Base-by-base conservation (phyloP, 192 early-diverging fungal species). In the Umbelopsis isabellina region DNA sequence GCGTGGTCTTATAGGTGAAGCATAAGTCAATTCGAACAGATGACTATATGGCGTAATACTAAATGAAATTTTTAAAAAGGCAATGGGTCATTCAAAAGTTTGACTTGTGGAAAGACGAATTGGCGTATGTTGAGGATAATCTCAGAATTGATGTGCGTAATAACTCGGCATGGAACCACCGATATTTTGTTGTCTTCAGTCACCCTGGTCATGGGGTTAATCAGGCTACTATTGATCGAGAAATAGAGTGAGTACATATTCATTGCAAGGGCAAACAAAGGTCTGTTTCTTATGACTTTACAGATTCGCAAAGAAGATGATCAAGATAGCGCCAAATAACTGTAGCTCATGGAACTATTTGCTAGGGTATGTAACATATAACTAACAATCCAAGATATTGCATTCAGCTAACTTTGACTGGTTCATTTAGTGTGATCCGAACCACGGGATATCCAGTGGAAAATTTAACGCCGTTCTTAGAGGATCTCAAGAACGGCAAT, bases 141-240 rank as follows among this genome's bases (percentile, higher is more conserved):
- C 69, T 99, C 33, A 80, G 83, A 21, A 72, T 88, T 50, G 98
- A 99, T 77, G 83, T 98, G 13, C 83, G 97, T 49, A 98, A 99
- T 82, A 99, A 99, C 76, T 98, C 96, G 44, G 97, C 96, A 0
- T 98, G 97, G 98, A 99, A 98, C 79, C 94, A 99, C 69, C 88
- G 98, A 21, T 97, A 85, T 77, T 99, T 91, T 90, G 83, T 87
- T 3, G 67, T 89, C 2, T 86, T 85, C 30, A 61, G 72, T 49
- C 73, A 75, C 74, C 71, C 78, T 3, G 65, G 50, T 12, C 49
- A 58, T 7, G 47, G 83, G 0, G 25, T 35, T 37, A 72, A 74
- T 6, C 78, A 81, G 12, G 85, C 85, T n/a, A 67, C 75, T 6
- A 30, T 91, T 18, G 72, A 79, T 18, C 49, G 52, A 12, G 95